These are phyloP conservation scores for Dioszegia hungarica DNA, from an alignment of 768 basidiomycete genomes.

Conservation along the genomic window DNA sequence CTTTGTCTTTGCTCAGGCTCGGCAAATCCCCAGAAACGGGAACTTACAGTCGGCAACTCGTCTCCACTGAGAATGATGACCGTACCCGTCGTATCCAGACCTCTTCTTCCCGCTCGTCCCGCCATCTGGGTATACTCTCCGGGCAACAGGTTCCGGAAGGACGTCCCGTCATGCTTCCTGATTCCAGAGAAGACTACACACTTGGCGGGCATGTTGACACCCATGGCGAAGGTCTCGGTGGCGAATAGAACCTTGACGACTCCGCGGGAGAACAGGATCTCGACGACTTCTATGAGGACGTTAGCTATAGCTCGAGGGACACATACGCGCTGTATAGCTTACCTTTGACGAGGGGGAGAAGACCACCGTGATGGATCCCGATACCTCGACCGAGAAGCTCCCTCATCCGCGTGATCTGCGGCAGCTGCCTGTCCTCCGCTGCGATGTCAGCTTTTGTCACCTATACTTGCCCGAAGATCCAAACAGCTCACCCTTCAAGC, in stretches of 20 bases:
- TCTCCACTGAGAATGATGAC: conserved; percentile 80
- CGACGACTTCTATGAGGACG: conserved; percentile 66
- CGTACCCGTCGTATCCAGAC: conserved; percentile 88
- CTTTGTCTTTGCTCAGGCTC: not conserved
- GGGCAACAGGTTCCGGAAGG: conserved; percentile 60
- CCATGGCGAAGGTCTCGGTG: conserved; percentile 99
- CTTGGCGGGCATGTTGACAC: conserved; percentile 98
- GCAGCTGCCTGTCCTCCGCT: conserved; percentile 88
- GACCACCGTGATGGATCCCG: conserved; percentile 94
- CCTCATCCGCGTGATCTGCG: conserved; percentile 86
- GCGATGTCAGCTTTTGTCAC: not conserved
- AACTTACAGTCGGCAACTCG: conserved; percentile 73
- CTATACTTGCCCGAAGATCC: not conserved
- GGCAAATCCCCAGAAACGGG: not conserved
- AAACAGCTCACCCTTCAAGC: conserved; percentile 69
- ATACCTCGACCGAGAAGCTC: conserved; percentile 87
- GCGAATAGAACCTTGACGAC: conserved; percentile 95
- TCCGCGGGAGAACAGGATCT: conserved; percentile 90
- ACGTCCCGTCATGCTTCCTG: conserved; percentile 89
- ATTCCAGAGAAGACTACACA: conserved; percentile 94
- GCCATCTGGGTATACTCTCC: conserved; percentile 97
- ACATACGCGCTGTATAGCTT: too few relatives aligned
- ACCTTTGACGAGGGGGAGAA: conserved; percentile 96
- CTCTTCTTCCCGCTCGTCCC: conserved; percentile 92
- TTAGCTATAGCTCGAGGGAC: conserved; percentile 3